Evolutionary conservation across 768 basidiomycete species (phyloP), one percentile per base, ranked within the genome.

Genomic region (Podaxis rugospora): DNA sequence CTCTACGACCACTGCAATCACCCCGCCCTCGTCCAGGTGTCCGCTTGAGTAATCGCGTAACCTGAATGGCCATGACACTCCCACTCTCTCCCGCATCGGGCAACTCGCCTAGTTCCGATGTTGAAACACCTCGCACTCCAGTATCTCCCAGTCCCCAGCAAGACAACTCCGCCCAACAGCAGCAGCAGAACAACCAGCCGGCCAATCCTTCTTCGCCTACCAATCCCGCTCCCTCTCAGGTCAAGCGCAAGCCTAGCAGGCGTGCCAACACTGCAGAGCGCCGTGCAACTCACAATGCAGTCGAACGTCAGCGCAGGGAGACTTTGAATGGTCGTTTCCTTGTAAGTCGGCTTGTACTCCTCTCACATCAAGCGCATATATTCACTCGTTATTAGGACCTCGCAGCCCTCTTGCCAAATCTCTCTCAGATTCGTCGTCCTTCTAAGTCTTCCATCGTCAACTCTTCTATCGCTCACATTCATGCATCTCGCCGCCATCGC

Each of bases 371-470:
- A 61, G 25, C 16, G 11, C 40, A 25, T 50, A 39, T 55, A 47
- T 51, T 55, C 13, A 57, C 46, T 55, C 11, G 14, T 47, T 63
- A 44, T 57, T 39, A 47, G 92, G 92, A 94, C 67, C 90, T 98
- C 52, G 96, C 96, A 62, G 86, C 88, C 5, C 83, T 97, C 40
- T 86, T 98, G 18, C 93, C 96, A 53, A 92, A 95, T 70, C 86
- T 97, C 59, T 90, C 90, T 10, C 85, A 92, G 69, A 90, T 94
- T 72, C 89, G 95, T 64, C 87, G 96, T 32, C 97, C 97, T 0
- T 94, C 92, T 71, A 99, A 99, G 76, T 92, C 92, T 3, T 90
- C 92, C 63, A 98, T 98, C 73, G 95, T 99, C 74, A 97, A 97
- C 74, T 93, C 91, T 36, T 92, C 90, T 49, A 97, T 98, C 71